Conservation (phyloP, 805 yeast genomes). For the Teunomyces barrocoloradensis region DNA sequence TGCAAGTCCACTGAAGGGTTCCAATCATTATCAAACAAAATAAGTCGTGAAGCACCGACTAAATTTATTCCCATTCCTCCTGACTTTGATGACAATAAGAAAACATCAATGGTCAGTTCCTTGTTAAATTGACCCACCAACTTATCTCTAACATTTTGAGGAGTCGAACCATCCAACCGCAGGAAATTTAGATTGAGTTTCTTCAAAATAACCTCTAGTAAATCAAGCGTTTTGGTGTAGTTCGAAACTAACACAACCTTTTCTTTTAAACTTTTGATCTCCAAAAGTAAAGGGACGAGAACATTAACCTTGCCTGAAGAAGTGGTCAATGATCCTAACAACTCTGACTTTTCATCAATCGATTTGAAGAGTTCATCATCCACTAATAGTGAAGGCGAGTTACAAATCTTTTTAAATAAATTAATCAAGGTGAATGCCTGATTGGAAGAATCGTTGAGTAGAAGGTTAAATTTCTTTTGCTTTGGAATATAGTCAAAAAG, state of each 20-base stretch:
- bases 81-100: conserved; percentile 81
- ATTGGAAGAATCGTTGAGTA: conserved; percentile 31
- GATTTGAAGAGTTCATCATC: conserved; percentile 45
- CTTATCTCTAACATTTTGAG: conserved; percentile 59
- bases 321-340: conserved; percentile 9
- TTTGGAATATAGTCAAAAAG: conserved; percentile 52
- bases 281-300: conserved; percentile 53
- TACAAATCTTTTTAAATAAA: conserved; percentile 75
- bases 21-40: conserved; percentile 94
- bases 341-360: conserved; percentile 12
- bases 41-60: conserved; percentile 83
- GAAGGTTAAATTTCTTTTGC: conserved; percentile 31
- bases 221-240: conserved; percentile 81
- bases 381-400: conserved; percentile 65
- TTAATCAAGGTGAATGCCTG: conserved; percentile 66
- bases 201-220: conserved; percentile 57
- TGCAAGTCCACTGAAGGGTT: conserved; percentile 91
- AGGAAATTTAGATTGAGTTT: conserved; percentile 49
- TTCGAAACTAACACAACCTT: conserved; percentile 86
- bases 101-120: conserved; percentile 48
- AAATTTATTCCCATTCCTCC: conserved; percentile 94
- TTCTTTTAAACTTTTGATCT: conserved; percentile 49
- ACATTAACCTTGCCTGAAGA: conserved; percentile 62
- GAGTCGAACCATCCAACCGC: conserved; percentile 84
- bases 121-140: conserved; percentile 70